Conservation (phyloP, 2,329 filamentous ascomycete species). For the Colletotrichum abscissum region DNA sequence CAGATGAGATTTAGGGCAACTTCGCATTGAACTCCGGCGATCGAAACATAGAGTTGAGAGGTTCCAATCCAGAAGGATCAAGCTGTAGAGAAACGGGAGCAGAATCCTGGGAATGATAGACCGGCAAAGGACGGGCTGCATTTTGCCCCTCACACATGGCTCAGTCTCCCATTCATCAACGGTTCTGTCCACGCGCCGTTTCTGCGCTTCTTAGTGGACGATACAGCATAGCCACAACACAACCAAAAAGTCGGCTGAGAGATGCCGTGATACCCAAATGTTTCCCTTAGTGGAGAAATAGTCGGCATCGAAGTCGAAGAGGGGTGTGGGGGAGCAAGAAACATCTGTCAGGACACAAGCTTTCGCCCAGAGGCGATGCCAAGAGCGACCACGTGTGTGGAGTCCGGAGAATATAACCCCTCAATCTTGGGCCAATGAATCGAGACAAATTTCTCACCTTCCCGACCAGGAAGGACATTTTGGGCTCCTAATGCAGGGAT, state of each 20-base stretch:
- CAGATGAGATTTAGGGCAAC: not conserved
- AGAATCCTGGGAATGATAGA: not conserved
- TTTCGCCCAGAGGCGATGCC: constrained; percentile 25
- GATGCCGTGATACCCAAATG: not conserved
- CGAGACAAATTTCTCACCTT: not conserved
- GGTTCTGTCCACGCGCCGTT: not conserved
- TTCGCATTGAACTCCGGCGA: not conserved
- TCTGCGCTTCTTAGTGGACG: not conserved
- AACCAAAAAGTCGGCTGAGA: not conserved
- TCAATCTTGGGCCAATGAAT: not conserved
- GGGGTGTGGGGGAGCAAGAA: not conserved
- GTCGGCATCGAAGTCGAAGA: not conserved
- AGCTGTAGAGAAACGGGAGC: not conserved
- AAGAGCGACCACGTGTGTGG: constrained; percentile 22
- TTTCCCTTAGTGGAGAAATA: not conserved
- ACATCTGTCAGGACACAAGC: constrained; percentile 9
- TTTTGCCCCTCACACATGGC: not conserved
- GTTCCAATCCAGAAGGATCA: not conserved
- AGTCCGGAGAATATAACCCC: not conserved
- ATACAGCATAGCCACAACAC: not conserved
- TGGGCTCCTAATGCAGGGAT: not conserved
- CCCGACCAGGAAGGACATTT: not conserved
- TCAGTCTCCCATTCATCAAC: not conserved
- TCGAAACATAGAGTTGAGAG: too few relatives aligned
- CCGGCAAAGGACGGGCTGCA: not conserved